phyloP scores from a whole-genome alignment of 2,329 filamentous ascomycete genomes.

The Alternaria sp. region DNA sequence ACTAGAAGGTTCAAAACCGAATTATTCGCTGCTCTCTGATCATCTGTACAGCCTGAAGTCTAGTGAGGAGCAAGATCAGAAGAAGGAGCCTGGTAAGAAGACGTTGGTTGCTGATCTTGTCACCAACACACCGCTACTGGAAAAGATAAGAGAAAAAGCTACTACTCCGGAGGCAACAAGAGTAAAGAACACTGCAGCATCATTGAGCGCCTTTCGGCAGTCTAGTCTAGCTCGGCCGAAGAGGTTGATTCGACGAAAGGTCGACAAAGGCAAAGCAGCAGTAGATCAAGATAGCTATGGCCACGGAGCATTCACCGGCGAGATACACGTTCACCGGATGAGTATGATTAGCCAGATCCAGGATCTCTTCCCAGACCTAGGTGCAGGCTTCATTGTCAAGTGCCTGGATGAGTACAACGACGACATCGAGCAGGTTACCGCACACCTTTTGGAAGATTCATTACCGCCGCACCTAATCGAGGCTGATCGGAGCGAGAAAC shows the following conservation, averaged over 20 bases:
- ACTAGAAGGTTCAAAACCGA: slow-evolving; percentile 69
- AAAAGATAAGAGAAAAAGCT: slow-evolving; percentile 64
- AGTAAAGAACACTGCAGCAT: slow-evolving; percentile 65
- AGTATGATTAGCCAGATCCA: slow-evolving; percentile 89
- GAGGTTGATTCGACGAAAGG: slow-evolving; percentile 61
- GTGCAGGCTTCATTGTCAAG: slow-evolving; percentile 79
- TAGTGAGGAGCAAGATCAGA: slow-evolving; percentile 67
- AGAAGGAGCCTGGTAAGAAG: slow-evolving; percentile 47
- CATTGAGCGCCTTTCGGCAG: slow-evolving; percentile 64
- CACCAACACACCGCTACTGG: slow-evolving; percentile 77
- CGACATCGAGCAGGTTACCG: slow-evolving; percentile 78
- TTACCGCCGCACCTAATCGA: slow-evolving; percentile 71
- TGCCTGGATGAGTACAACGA: slow-evolving; percentile 81
- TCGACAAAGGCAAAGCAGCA: slow-evolving; percentile 70
- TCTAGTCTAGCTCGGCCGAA: slow-evolving; percentile 60
- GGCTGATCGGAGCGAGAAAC: slow-evolving; percentile 68
- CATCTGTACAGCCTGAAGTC: slow-evolving; percentile 81
- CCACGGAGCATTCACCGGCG: slow-evolving; percentile 46
- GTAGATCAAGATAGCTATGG: slow-evolving; percentile 44
- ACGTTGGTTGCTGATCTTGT: slow-evolving; percentile 83
- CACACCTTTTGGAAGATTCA: slow-evolving; percentile 79
- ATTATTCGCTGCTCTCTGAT: slow-evolving; percentile 78
- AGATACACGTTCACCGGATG: slow-evolving; percentile 79
- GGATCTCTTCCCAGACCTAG: slow-evolving; percentile 88
- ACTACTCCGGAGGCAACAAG: slow-evolving; percentile 59